Evolutionary conservation across 805 yeast species (phyloP), one percentile per base, ranked within the genome.

Genomic region (Candida orba): DNA sequence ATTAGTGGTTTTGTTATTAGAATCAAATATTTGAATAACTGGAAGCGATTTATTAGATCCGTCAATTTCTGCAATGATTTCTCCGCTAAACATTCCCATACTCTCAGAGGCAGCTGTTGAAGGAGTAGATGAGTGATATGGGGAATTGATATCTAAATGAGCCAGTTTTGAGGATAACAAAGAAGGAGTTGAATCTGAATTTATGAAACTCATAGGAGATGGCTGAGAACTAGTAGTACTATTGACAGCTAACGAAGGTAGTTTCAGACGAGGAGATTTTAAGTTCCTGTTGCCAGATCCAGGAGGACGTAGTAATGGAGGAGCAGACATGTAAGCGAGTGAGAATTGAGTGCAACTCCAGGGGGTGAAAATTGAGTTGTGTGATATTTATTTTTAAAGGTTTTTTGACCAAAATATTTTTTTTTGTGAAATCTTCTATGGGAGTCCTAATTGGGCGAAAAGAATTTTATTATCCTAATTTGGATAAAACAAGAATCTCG

Each of bases 301-400:
- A 1, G 78, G 78, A 4, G 74, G 76, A 20, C 69, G 62, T 17
- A 66, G 51, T 27, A 65, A 48, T 29, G 69, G 71, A 5, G 72
- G 71, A 0, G 65, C 63, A 4, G 66, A 57, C 70, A 65, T 64
- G 17, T 31, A 31, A 31, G 17, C 12, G 12, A 15, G 9, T 10
- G 18, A 31, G 17, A 31, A n/a, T 8, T 31, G 18, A 31, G 8
- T 15, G 22, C 9, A 15, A 31, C 34, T 15, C 34, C 18, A 31
- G 22, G 22, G 22, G 22, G 22, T 27, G 29, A 25, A 24, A 24
- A 24, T 24, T 24, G 25, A 25, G 10, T 12, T 20, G 22, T 20
- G 22, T 20, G 22, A 4, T 20, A 20, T 4, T 20, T 20, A 20
- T 20, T 20, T 20, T 20, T 20, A 20, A 20, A 20, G 22, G 22